Conservation (phyloP, 2,329 filamentous ascomycete genomes). For the Alternaria brassicicola region DNA sequence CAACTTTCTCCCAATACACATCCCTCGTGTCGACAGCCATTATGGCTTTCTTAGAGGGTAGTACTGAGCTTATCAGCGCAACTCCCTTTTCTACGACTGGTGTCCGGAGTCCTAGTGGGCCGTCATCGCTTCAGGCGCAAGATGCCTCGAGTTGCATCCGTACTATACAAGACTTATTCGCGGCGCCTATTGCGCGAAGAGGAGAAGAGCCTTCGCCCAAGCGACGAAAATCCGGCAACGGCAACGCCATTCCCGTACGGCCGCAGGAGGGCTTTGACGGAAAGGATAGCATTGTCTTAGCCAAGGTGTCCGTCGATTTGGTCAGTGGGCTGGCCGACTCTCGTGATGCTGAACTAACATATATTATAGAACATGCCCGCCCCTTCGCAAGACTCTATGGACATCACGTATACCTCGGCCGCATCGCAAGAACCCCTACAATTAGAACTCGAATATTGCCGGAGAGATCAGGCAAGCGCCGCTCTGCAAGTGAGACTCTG, state of each 20-base stretch:
- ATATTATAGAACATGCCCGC: conserved; percentile 6
- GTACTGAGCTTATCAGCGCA: conserved; percentile 23
- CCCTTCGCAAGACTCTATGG: background rate
- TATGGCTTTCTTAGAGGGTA: conserved; percentile 29
- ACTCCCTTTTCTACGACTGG: background rate
- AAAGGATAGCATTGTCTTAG: conserved; percentile 38
- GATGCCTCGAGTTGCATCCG: conserved; percentile 18
- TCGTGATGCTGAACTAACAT: conserved; percentile 8
- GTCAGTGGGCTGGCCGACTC: conserved; percentile 21
- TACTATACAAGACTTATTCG: conserved; percentile 26
- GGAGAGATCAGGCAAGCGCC: conserved; percentile 5
- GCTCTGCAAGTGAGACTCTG: conserved; percentile 28
- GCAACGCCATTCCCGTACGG: background rate
- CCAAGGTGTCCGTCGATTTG: conserved; percentile 32
- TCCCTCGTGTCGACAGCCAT: background rate
- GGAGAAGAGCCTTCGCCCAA: conserved; percentile 32
- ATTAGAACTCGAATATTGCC: conserved; percentile 34
- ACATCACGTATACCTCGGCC: background rate
- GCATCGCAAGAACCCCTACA: conserved; percentile 10
- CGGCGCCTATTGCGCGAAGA: conserved; percentile 4
- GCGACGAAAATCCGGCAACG: conserved; percentile 33
- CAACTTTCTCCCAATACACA: background rate
- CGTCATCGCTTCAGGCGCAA: conserved; percentile 9
- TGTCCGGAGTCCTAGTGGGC: background rate
- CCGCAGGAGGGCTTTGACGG: conserved; percentile 16